These are phyloP conservation scores for Bruguiera hainesii DNA, from an alignment of 441 rosid genomes.

Conservation along the genomic window DNA sequence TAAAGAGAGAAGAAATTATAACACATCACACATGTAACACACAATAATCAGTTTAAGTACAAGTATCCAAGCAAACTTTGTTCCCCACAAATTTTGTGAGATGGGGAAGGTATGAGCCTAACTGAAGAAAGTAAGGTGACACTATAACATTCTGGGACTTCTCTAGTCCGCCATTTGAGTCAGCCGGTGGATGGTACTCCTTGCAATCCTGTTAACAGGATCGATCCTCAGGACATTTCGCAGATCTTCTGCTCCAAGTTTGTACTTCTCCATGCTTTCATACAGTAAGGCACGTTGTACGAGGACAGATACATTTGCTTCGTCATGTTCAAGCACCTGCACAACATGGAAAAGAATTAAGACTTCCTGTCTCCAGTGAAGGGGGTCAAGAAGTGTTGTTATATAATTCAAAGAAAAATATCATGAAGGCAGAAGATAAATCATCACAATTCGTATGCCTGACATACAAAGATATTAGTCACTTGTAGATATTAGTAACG, in stretches of 20 bases:
- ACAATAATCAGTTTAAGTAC: constrained; percentile 19
- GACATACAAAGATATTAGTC: neutral
- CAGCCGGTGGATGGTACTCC: constrained; percentile 91
- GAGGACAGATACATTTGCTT: constrained; percentile 56
- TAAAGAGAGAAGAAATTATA: constrained; percentile 15
- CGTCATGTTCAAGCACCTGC: constrained; percentile 76
- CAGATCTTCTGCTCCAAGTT: constrained; percentile 93
- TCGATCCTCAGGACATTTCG: constrained; percentile 82
- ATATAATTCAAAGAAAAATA: neutral
- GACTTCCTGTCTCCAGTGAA: neutral
- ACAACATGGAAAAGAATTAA: constrained; percentile 15
- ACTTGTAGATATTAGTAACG: neutral
- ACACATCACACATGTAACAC: constrained; percentile 19
- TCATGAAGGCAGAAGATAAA: neutral
- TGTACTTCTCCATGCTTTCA: constrained; percentile 95
- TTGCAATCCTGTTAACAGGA: constrained; percentile 76
- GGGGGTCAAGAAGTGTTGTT: neutral
- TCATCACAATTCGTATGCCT: neutral
- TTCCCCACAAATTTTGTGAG: constrained; percentile 25
- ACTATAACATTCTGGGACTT: constrained; percentile 7
- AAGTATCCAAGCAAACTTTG: constrained; percentile 17
- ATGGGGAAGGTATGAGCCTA: constrained; percentile 19
- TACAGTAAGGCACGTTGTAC: constrained; percentile 93
- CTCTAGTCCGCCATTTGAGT: constrained; percentile 64
- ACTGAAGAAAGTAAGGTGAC: constrained; percentile 17